Evolutionary conservation across 768 basidiomycete species (phyloP).

Genomic region (Dendrothele bispora): DNA sequence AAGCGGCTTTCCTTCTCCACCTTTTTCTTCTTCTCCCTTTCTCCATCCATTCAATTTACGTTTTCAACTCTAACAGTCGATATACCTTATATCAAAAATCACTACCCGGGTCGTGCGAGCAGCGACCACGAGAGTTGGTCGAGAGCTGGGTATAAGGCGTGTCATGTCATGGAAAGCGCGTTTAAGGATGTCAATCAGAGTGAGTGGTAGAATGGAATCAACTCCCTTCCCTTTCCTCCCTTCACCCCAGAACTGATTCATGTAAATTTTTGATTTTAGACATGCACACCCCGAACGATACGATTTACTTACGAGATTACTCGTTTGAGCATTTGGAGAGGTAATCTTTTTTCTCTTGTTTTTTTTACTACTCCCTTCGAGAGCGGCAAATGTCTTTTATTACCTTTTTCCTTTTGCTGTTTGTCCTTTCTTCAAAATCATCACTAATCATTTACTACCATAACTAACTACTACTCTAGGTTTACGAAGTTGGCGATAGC

Average conservation of each 20-base stretch:
- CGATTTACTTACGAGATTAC: slow-evolving; percentile 29
- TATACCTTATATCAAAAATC: slow-evolving; percentile 8
- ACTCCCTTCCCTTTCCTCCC: too few relatives aligned
- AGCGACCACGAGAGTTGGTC: slow-evolving; percentile 28
- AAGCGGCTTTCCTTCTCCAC: too few relatives aligned
- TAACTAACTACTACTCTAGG: too few relatives aligned
- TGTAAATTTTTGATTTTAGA: slow-evolving; percentile 11
- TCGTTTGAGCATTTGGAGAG: slow-evolving; percentile 29
- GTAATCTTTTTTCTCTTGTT: neutral
- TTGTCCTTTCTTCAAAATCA: too few relatives aligned
- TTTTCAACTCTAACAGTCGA: slow-evolving; percentile 5
- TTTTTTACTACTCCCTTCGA: neutral
- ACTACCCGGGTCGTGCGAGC: slow-evolving; percentile 7
- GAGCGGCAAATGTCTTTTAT: too few relatives aligned
- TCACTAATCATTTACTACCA: too few relatives aligned
- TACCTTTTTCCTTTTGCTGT: too few relatives aligned
- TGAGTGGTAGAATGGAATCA: too few relatives aligned
- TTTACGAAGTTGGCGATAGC: slow-evolving; percentile 17
- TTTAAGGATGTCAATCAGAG: slow-evolving; percentile 25
- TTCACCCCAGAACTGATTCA: neutral
- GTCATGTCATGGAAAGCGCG: slow-evolving; percentile 22
- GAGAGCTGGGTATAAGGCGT: slow-evolving; percentile 19
- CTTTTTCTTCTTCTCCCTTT: too few relatives aligned
- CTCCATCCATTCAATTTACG: too few relatives aligned
- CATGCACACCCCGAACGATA: slow-evolving; percentile 23